Evolutionary conservation across 352 stramenopile genomes (phyloP).

Genomic region (Globisporangium canariense): DNA sequence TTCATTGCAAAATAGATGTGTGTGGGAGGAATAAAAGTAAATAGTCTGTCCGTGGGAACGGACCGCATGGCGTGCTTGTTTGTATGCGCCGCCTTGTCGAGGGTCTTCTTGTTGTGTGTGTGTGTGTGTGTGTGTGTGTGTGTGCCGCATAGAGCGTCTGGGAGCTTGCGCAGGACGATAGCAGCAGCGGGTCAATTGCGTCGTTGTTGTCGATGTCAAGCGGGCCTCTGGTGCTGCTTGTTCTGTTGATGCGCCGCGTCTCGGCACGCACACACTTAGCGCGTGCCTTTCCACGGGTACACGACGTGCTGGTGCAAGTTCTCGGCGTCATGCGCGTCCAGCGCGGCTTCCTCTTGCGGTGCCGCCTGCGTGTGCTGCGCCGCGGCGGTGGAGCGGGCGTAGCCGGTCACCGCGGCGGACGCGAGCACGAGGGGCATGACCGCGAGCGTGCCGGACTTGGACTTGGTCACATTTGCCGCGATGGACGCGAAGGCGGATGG

Average conservation of each 20-base stretch:
- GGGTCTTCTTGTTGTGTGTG: background rate
- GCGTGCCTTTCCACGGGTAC: constrained; percentile 65
- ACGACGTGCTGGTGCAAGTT: constrained; percentile 60
- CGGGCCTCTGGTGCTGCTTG: background rate
- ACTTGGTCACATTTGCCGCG: constrained; percentile 37
- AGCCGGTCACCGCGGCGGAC: constrained; percentile 60
- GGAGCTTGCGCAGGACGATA: background rate
- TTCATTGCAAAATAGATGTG: background rate
- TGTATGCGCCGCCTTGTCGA: background rate
- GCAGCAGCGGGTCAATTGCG: background rate
- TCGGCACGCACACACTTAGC: constrained; percentile 26
- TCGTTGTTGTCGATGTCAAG: background rate
- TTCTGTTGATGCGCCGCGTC: background rate
- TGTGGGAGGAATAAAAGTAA: background rate
- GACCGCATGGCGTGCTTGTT: background rate
- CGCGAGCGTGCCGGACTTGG: constrained; percentile 33
- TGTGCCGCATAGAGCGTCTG: background rate
- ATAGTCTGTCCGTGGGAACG: background rate
- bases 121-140: background rate
- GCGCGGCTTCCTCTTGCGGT: constrained; percentile 24
- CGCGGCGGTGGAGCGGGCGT: constrained; percentile 44
- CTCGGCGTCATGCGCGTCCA: constrained; percentile 36
- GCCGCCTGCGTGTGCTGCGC: constrained; percentile 34
- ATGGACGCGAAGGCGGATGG: constrained; percentile 27
- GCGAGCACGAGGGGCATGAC: constrained; percentile 61